These are phyloP conservation scores for Nakazawaea ernobii DNA, from an alignment of 805 yeast genomes.

Conservation along the genomic window DNA sequence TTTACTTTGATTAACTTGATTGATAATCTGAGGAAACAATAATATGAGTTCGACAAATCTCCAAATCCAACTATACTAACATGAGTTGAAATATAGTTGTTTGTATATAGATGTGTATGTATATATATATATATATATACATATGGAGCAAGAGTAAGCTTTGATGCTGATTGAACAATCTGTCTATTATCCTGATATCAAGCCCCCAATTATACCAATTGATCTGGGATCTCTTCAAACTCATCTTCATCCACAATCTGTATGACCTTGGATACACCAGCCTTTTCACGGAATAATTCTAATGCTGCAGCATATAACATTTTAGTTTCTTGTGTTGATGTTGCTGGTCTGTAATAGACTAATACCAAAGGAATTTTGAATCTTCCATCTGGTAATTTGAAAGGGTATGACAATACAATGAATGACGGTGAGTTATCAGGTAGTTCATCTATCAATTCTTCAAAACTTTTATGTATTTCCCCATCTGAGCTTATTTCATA, in stretches of 20 bases:
- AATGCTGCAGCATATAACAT: conserved; percentile 92
- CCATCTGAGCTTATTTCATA: conserved; percentile 48
- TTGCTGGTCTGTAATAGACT: conserved; percentile 85
- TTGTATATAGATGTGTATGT: too few species aligned
- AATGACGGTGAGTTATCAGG: conserved; percentile 82
- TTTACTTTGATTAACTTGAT: too few species aligned
- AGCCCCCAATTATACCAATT: conserved; percentile 11
- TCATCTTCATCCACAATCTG: conserved; percentile 68
- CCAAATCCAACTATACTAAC: too few species aligned
- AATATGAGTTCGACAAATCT: too few species aligned
- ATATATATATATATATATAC: too few species aligned
- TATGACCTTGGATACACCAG: conserved; percentile 63
- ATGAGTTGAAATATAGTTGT: too few species aligned
- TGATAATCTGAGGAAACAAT: too few species aligned
- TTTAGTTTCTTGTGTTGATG: conserved; percentile 72
- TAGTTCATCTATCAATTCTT: conserved; percentile 64
- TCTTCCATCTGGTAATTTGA: conserved; percentile 65
- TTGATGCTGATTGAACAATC: too few species aligned
- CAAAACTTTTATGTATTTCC: conserved; percentile 44
- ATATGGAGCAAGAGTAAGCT: too few species aligned
- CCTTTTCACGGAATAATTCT: conserved; percentile 69
- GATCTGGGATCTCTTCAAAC: conserved; percentile 48
- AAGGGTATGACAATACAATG: conserved; percentile 71
- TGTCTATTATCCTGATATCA: too few species aligned
- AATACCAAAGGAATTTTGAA: conserved; percentile 68